Base-by-base conservation (phyloP, 1,139 yeast genomes). In the Scheffersomyces cryptocercus region DNA sequence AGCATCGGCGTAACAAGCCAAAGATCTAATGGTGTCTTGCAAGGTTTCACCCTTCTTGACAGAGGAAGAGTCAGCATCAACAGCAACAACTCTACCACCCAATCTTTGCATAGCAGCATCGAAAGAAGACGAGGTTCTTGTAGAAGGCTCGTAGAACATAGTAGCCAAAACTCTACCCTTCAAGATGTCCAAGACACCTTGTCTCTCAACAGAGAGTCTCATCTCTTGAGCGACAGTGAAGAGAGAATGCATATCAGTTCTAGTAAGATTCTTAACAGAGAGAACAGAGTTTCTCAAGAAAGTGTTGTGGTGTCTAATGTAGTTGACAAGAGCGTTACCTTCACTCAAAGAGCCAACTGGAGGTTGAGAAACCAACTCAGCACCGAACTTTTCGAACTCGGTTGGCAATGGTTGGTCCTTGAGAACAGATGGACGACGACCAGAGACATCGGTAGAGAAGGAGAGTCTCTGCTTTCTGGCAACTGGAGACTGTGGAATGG, bases 71-170 rank as follows among this genome's bases (percentile, higher is more conserved):
- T 81, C 82, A 47, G 95, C 87, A 52, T 88, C 78, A 52, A 95
- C 86, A 42, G 95, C 81, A 55, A 95, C 88, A 54, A 91, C 97
- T 68, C 96, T 84, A 64, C 99, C 99, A 67, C 99, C 99, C 59
- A 95, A 79, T 75, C 99, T 87, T 77, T 95, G 98, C 99, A 95
- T 95, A 49, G 99, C 99, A 57, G 97, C 97, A 67, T 95, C 96
- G 65, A 95, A 95, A 2, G 98, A 91, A 20, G 97, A 84, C 13
- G 95, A 82, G 29, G 99, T 95, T 70, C 99, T 82, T 38, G 99
- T 95, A 9, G 97, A 89, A 57, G 99, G 99, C 74, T 95, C 99
- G 67, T 90, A 95, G 75, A 95, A 95, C 78, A 95, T 85, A 20
- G 98, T 93, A 41, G 97, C 89, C 62, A 95, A 77, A 42, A 95